Conservation (phyloP, 2,329 filamentous ascomycete genomes). For the Domatiomyces globalis region DNA sequence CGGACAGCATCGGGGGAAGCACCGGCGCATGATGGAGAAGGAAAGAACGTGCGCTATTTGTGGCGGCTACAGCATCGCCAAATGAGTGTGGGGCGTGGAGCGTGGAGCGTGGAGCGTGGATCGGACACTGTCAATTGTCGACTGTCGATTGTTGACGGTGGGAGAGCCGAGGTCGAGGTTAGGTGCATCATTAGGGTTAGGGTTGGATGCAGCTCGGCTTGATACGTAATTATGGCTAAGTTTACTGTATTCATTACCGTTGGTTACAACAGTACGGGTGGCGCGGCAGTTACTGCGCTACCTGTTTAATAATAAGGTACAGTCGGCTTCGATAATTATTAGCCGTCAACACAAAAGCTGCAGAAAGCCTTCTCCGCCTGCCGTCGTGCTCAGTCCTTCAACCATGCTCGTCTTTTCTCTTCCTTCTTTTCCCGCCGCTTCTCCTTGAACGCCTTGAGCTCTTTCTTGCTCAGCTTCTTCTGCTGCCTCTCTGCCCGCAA, state of each 20-base stretch:
- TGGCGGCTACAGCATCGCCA: background rate
- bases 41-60: background rate
- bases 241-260: too few relatives aligned
- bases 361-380: background rate
- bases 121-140: too few relatives aligned
- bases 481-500: constrained; percentile 78
- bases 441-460: constrained; percentile 83
- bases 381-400: constrained; percentile 52
- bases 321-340: background rate
- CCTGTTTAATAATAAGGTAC: background rate
- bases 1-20: constrained; percentile 12
- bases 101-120: background rate
- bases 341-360: background rate
- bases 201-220: too few relatives aligned
- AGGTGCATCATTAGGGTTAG: too few relatives aligned
- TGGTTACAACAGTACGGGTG: too few relatives aligned
- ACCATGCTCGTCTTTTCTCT: constrained; percentile 83
- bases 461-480: constrained; percentile 70
- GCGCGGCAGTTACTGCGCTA: too few relatives aligned
- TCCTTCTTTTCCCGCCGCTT: constrained; percentile 82
- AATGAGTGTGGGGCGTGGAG: background rate
- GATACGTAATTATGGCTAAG: too few relatives aligned
- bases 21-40: constrained; percentile 9
- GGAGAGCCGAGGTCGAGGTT: too few relatives aligned
- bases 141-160: too few relatives aligned